phyloP scores from a whole-genome alignment of 495 filamentous ascomycete species.

The Beverwykella pulmonaria region DNA sequence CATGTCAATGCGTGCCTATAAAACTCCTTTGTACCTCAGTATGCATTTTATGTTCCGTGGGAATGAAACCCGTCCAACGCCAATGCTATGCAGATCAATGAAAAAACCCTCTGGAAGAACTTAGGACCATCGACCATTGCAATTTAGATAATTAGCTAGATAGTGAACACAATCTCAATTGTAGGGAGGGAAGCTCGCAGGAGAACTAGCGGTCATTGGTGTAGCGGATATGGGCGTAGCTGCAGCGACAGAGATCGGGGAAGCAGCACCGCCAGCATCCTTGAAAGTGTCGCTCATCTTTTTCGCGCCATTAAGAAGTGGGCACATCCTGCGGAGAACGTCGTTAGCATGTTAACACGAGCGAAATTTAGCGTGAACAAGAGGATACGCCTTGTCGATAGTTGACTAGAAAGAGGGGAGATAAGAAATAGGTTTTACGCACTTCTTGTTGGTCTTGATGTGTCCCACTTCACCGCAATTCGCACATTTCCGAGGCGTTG shows the following conservation, averaged over 20 bases:
- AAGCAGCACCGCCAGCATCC: constrained; percentile 55
- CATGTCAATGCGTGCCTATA: neutral
- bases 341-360: constrained; percentile 11
- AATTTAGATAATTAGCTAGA: neutral
- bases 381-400: neutral
- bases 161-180: neutral
- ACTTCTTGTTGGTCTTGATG: constrained; percentile 99
- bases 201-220: constrained; percentile 12
- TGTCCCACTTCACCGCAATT: constrained; percentile 95
- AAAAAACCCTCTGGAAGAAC: neutral
- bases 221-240: constrained; percentile 11
- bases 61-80: neutral
- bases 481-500: constrained; percentile 89
- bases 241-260: constrained; percentile 17
- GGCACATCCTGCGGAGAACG: constrained; percentile 67
- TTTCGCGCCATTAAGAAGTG: constrained; percentile 84
- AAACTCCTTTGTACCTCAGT: neutral
- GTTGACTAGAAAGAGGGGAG: neutral
- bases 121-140: neutral
- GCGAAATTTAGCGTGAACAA: neutral
- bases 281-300: constrained; percentile 64
- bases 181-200: neutral
- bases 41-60: neutral
- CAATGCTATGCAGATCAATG: constrained; percentile 14
- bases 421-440: constrained; percentile 36